phyloP scores from a whole-genome alignment of 495 filamentous ascomycete species.

The Talaromyces proteolyticus region DNA sequence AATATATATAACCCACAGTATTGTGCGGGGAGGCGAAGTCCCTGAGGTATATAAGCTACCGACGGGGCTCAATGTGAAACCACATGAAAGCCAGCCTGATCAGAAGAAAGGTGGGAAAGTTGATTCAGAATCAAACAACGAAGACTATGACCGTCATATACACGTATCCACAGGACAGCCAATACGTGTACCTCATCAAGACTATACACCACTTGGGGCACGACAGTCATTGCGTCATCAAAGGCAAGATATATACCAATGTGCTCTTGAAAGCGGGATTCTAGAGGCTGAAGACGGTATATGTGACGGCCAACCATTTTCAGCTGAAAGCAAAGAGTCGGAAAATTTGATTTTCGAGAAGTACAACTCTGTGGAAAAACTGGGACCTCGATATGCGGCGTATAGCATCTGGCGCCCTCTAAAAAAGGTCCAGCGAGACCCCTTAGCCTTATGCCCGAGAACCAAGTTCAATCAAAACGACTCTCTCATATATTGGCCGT shows the following conservation, averaged over 20 bases:
- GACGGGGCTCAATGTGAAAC: neutral
- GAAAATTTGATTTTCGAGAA: neutral
- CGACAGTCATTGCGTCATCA: neutral
- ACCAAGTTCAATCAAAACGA: neutral
- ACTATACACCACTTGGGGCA: neutral
- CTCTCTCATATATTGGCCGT: neutral
- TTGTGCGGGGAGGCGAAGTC: neutral
- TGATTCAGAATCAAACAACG: neutral
- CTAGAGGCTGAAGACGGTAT: neutral
- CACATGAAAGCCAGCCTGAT: neutral
- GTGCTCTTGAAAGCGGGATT: neutral
- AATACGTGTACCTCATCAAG: neutral
- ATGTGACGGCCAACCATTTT: neutral
- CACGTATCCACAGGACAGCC: neutral
- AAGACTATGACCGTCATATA: neutral
- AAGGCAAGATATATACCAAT: neutral
- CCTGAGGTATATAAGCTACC: neutral
- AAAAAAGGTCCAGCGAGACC: conserved; percentile 45
- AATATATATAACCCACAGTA: neutral
- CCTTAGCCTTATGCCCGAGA: conserved; percentile 34
- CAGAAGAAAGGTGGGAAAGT: neutral
- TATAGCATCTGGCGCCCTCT: conserved; percentile 62
- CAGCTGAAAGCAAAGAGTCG: neutral
- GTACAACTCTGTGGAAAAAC: neutral
- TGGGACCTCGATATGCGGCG: neutral